Percentiles rank a stretch among this genome's conserved stretches.
Evolutionary conservation across 1,284 basidiomycete genomes (phyloP).

Genomic region (Microbotryomycetes sp.): DNA sequence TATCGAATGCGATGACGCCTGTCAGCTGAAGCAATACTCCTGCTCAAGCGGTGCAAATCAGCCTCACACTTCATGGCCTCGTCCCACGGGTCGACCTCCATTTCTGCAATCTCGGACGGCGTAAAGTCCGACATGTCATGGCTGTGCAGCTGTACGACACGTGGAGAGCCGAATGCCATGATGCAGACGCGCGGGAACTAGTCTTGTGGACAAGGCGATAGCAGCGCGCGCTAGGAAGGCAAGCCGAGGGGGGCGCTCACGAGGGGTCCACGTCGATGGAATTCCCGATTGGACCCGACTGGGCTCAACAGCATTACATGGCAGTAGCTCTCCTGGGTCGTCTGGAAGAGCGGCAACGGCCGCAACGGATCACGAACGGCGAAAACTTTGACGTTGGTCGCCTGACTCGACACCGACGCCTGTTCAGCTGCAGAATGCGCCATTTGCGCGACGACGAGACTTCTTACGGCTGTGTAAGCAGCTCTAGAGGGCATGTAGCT

Average conservation of each 20-base stretch:
- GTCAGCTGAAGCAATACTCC: no score
- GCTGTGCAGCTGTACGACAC: neutral
- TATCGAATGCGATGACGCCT: neutral
- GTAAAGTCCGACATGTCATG: constrained; percentile 1
- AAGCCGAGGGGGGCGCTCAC: neutral
- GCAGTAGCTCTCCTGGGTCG: no score
- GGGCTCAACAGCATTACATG: no score
- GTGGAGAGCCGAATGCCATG: no score
- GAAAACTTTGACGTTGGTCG: neutral
- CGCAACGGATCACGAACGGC: neutral
- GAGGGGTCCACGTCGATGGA: neutral
- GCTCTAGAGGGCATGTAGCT: no score
- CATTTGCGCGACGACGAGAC: neutral
- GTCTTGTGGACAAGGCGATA: neutral
- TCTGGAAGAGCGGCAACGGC: neutral
- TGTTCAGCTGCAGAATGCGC: neutral
- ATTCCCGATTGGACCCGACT: neutral
- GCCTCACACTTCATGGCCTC: constrained; percentile 22
- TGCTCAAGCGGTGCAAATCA: neutral
- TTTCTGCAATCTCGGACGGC: constrained; percentile 23
- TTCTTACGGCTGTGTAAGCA: no score
- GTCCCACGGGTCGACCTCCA: constrained; percentile 27
- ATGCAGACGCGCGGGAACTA: no score
- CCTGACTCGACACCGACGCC: neutral
- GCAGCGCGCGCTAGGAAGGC: neutral